Percentiles rank a stretch among this genome's conserved stretches.
phyloP scores from a whole-genome alignment of 2,329 filamentous ascomycete genomes.

The Aspergillus nomiae region DNA sequence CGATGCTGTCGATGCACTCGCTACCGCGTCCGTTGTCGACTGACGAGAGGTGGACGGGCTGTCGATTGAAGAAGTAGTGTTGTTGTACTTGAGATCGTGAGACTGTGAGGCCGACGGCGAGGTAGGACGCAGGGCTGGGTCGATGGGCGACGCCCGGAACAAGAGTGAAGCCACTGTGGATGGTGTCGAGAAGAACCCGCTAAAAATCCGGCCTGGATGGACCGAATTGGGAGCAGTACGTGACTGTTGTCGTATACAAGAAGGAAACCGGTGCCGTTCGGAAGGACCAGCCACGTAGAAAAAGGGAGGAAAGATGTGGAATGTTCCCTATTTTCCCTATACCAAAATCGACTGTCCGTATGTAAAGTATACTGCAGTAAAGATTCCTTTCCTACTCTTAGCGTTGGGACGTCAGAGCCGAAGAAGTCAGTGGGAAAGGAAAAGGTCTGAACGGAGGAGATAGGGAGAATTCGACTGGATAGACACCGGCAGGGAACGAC shows the following conservation, averaged over 20 bases:
- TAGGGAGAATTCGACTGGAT: not conserved
- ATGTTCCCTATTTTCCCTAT: slow-evolving; percentile 15
- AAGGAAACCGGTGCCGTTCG: slow-evolving; percentile 12
- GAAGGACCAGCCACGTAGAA: slow-evolving; percentile 26
- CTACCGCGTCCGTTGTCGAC: slow-evolving; percentile 44
- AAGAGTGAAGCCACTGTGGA: slow-evolving; percentile 62
- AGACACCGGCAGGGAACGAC: not conserved
- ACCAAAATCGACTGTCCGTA: not conserved
- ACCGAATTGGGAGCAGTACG: slow-evolving; percentile 32
- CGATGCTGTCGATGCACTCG: slow-evolving; percentile 56
- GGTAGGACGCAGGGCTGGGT: slow-evolving; percentile 47
- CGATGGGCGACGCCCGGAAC: slow-evolving; percentile 62
- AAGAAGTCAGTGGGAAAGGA: not conserved
- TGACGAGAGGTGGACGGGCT: slow-evolving; percentile 50
- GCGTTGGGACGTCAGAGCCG: not conserved
- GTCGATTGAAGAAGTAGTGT: slow-evolving; percentile 49
- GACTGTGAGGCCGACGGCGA: slow-evolving; percentile 46
- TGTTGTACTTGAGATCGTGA: slow-evolving; percentile 42
- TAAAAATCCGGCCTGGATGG: slow-evolving; percentile 35
- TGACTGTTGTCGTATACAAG: slow-evolving; percentile 9
- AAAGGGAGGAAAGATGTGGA: slow-evolving; percentile 22
- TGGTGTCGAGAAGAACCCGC: slow-evolving; percentile 49
- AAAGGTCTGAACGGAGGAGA: not conserved
- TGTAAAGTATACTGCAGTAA: not conserved
- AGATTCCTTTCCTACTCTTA: not conserved